Evolutionary conservation across 805 yeast genomes (phyloP).

Genomic region (Candida railenensis): DNA sequence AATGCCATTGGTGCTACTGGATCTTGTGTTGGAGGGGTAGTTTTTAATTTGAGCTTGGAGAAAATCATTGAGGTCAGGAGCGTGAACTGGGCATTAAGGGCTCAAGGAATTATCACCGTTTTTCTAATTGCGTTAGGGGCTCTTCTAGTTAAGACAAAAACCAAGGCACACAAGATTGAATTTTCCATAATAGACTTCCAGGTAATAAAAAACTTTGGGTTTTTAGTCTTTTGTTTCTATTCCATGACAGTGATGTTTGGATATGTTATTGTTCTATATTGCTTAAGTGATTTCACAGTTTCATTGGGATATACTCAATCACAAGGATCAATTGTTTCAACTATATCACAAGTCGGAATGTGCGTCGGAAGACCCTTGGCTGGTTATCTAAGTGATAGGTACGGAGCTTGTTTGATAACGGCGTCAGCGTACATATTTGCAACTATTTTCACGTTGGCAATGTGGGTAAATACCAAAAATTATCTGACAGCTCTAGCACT

Average conservation of each 20-base stretch:
- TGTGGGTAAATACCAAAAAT: conserved; percentile 52
- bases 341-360: conserved; percentile 62
- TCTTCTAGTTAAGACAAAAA: conserved; percentile 15
- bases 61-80: conserved; percentile 33
- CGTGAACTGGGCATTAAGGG: conserved; percentile 52
- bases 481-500: conserved; percentile 54
- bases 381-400: conserved; percentile 50
- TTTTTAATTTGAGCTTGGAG: conserved; percentile 50
- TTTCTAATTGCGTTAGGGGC: conserved; percentile 24
- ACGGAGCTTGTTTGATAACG: conserved; percentile 53
- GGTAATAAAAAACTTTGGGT: conserved; percentile 39
- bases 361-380: conserved; percentile 54
- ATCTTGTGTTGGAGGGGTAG: conserved; percentile 52
- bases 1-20: conserved; percentile 49
- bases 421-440: conserved; percentile 21
- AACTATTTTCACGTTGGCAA: conserved; percentile 31
- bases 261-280: conserved; percentile 58
- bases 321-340: conserved; percentile 58
- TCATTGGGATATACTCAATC: conserved; percentile 55
- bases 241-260: conserved; percentile 55
- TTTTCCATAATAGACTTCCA: conserved; percentile 38
- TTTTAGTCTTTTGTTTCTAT: conserved; percentile 41
- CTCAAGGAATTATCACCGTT: conserved; percentile 43
- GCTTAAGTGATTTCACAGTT: conserved; percentile 57
- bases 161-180: conserved; percentile 18